A percentile compares a stretch with the other conserved stretches of the same genome.
These are phyloP conservation scores for Malus hybrid DNA, from an alignment of 331 rosid genomes.

Conservation along the genomic window DNA sequence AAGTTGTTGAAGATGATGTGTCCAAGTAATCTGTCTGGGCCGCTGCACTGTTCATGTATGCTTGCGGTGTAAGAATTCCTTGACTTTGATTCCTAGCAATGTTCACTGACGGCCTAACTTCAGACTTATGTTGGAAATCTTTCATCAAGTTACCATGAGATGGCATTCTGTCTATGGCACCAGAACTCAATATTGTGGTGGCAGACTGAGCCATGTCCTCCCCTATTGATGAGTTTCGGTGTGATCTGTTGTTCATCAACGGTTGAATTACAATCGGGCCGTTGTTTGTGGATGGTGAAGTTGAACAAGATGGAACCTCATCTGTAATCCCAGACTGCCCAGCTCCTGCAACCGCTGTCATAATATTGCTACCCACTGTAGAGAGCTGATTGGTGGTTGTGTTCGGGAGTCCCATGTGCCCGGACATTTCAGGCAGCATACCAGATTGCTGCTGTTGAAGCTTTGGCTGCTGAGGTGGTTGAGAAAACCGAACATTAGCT, in stretches of 20 bases:
- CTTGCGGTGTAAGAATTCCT: slow-evolving; percentile 47
- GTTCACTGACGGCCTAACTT: slow-evolving; percentile 65
- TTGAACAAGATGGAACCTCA: slow-evolving; percentile 86
- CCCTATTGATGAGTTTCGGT: slow-evolving; percentile 34
- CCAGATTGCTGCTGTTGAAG: slow-evolving; percentile 60
- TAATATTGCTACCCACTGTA: slow-evolving; percentile 35
- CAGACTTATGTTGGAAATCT: slow-evolving; percentile 57
- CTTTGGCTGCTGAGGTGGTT: slow-evolving; percentile 57
- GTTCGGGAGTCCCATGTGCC: slow-evolving; percentile 35
- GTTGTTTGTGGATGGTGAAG: slow-evolving; percentile 92
- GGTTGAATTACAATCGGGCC: slow-evolving; percentile 48
- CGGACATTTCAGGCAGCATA: slow-evolving; percentile 43
- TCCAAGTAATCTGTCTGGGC: slow-evolving; percentile 81
- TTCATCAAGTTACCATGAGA: slow-evolving; percentile 46
- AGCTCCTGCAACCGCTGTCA: slow-evolving; percentile 45
- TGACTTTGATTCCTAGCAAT: slow-evolving; percentile 61
- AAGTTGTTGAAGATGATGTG: slow-evolving; percentile 89
- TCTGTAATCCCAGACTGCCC: slow-evolving; percentile 80
- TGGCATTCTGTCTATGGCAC: slow-evolving; percentile 49
- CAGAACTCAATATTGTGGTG: slow-evolving; percentile 45
- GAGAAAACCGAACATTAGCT: slow-evolving; percentile 41
- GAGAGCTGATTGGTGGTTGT: slow-evolving; percentile 43
- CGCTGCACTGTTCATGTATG: slow-evolving; percentile 36
- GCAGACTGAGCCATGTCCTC: slow-evolving; percentile 86
- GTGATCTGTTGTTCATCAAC: slow-evolving; percentile 32